Conservation (phyloP, 768 basidiomycete species). For the Suillus paluster region DNA sequence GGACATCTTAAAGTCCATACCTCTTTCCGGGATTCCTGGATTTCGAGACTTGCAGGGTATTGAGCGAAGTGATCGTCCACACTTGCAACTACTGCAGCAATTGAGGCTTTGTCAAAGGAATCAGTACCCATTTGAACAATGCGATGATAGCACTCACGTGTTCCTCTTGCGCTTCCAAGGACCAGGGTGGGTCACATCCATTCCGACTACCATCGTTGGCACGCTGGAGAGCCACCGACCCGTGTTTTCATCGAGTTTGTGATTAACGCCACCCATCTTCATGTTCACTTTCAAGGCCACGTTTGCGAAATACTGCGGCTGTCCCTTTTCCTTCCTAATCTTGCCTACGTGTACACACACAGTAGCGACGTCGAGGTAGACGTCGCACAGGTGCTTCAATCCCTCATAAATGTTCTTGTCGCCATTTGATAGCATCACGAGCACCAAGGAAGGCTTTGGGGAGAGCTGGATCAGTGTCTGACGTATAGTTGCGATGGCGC, state of each 20-base stretch:
- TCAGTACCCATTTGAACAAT: neutral
- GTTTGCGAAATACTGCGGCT: slow-evolving; percentile 57
- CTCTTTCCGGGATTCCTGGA: slow-evolving; percentile 72
- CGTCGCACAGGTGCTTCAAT: slow-evolving; percentile 56
- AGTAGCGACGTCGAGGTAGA: slow-evolving; percentile 54
- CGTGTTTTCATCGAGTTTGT: slow-evolving; percentile 45
- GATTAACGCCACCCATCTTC: slow-evolving; percentile 60
- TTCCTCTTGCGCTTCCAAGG: slow-evolving; percentile 64
- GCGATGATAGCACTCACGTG: slow-evolving; percentile 32
- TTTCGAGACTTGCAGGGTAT: slow-evolving; percentile 53
- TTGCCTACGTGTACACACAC: slow-evolving; percentile 77
- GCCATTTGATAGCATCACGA: slow-evolving; percentile 51
- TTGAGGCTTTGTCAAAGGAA: slow-evolving; percentile 38
- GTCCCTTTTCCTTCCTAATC: slow-evolving; percentile 67
- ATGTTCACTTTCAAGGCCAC: slow-evolving; percentile 60
- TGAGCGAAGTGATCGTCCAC: slow-evolving; percentile 48
- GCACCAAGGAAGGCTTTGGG: slow-evolving; percentile 46
- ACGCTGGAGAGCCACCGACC: slow-evolving; percentile 41
- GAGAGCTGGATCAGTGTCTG: slow-evolving; percentile 39
- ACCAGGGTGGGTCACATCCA: slow-evolving; percentile 80
- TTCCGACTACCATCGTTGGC: slow-evolving; percentile 59
- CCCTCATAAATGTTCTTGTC: slow-evolving; percentile 56
- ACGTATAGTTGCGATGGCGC: slow-evolving; percentile 53
- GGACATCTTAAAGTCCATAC: slow-evolving; percentile 35
- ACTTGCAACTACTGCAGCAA: slow-evolving; percentile 60